Base-by-base conservation (phyloP, 2,329 filamentous ascomycete species). In the Calonectria henricotiae region DNA sequence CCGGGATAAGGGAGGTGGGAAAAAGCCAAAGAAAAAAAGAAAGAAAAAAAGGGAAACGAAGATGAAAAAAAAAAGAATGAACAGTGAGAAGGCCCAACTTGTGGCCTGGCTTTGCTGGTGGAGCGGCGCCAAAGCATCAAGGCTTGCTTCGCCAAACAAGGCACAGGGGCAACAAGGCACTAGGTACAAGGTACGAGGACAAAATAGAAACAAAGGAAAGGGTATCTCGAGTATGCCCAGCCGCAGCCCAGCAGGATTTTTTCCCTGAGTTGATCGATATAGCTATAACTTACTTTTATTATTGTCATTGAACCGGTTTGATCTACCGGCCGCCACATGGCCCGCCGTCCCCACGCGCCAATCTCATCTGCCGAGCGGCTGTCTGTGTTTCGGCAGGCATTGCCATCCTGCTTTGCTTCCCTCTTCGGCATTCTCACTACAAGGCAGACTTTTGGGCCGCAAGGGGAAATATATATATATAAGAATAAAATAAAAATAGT, bases 341-440 rank as follows among this genome's bases (percentile, higher is more conserved):
- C 67, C 55, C 62, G 66, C 61, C 43, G 37, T 46, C 67, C 47
- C 67, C 62, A 69, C 67, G 67, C 67, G 67, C 67, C 67, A 69
- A 69, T 65, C 55, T 54, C 55, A 69, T 69, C 67, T 69, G 67
- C 67, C 67, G 67, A 65, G 67, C 67, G 67, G 67, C 67, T 69
- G 62, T 69, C 58, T 43, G 25, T 66, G 51, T 66, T 55, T 62
- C 62, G 67, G 67, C 62, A 66, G 47, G 55, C 62, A 69, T 58
- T 27, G 27, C 7, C 62, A 47, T 47, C 61, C 41, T 51, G 30
- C 20, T 47, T 41, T 23, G 37, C 32, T 44, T 63, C 60, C 60
- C 47, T 39, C 66, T 60, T 39, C 66, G 39, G 55, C 15, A 51
- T 13, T 41, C 23, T 54, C 3, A 20, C 62, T 54, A 35, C 41